Evolutionary conservation across 164 flowering plant genomes (phyloP).

Genomic region (Santalum album): DNA sequence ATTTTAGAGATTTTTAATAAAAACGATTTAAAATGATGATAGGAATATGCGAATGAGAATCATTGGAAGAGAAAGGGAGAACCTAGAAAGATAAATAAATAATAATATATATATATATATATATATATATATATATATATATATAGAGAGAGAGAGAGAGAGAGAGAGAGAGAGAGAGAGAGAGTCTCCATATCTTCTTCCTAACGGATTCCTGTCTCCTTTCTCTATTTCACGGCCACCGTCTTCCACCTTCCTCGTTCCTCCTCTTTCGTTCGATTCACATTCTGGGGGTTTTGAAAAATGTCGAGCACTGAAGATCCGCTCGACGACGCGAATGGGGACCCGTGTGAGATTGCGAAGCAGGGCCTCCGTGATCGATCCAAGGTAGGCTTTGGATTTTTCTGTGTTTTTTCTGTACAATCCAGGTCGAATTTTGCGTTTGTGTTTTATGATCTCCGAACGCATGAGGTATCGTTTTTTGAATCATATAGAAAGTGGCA

Average conservation of each 20-base stretch:
- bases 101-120: too few species aligned
- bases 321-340: slow-evolving; percentile 31
- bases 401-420: neutral
- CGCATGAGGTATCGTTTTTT: slow-evolving; percentile 14
- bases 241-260: neutral
- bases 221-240: neutral
- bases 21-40: too few species aligned
- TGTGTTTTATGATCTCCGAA: slow-evolving; percentile 3
- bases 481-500: slow-evolving; percentile 55
- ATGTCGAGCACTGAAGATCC: slow-evolving; percentile 43
- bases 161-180: too few species aligned
- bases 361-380: slow-evolving; percentile 52
- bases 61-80: too few species aligned
- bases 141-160: too few species aligned
- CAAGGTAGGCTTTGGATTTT: too few species aligned
- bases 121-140: too few species aligned
- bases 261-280: neutral
- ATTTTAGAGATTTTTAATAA: too few species aligned
- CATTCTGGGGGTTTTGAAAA: too few species aligned
- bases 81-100: too few species aligned
- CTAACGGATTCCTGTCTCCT: neutral
- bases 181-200: too few species aligned
- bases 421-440: neutral
- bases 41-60: too few species aligned
- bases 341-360: slow-evolving; percentile 29